These are phyloP conservation scores for Xylaria sp. DNA, from an alignment of 495 filamentous ascomycete genomes.

Conservation along the genomic window DNA sequence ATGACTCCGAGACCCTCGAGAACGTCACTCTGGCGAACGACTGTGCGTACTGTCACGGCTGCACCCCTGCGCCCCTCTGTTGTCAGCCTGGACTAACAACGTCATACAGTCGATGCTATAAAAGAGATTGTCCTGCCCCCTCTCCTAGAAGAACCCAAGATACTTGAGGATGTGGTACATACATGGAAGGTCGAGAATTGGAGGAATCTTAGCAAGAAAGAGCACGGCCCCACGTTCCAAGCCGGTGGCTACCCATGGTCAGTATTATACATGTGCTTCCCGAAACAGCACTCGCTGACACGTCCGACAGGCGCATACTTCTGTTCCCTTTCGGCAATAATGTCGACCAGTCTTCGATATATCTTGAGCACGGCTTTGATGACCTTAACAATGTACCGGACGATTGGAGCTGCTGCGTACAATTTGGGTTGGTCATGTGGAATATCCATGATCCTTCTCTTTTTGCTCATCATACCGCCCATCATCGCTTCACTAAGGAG, in stretches of 20 bases:
- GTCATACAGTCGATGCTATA: constrained; percentile 76
- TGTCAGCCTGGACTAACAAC: constrained; percentile 20
- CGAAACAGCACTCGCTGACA: constrained; percentile 33
- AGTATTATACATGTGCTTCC: constrained; percentile 36
- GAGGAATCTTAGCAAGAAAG: constrained; percentile 72
- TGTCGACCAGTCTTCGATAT: constrained; percentile 89
- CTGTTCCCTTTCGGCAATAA: constrained; percentile 96
- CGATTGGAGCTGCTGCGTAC: constrained; percentile 94
- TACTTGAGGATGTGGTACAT: constrained; percentile 76
- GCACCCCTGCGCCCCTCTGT: not conserved
- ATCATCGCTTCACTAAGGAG: constrained; percentile 92
- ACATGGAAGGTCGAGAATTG: constrained; percentile 91
- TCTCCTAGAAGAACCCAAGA: constrained; percentile 67
- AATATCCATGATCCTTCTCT: constrained; percentile 88
- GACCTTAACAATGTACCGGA: constrained; percentile 68
- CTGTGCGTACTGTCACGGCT: constrained; percentile 58
- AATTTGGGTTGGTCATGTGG: constrained; percentile 92
- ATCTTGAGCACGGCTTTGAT: constrained; percentile 90
- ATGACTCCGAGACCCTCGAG: constrained; percentile 52
- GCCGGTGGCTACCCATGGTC: constrained; percentile 90
- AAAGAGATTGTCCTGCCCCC: constrained; percentile 71
- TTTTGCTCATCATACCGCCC: constrained; percentile 69
- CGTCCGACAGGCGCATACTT: constrained; percentile 75
- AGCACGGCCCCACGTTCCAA: constrained; percentile 87
- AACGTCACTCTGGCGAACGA: constrained; percentile 70